Conservation (phyloP, 2,329 filamentous ascomycete species). For the Chaetomium sp. region DNA sequence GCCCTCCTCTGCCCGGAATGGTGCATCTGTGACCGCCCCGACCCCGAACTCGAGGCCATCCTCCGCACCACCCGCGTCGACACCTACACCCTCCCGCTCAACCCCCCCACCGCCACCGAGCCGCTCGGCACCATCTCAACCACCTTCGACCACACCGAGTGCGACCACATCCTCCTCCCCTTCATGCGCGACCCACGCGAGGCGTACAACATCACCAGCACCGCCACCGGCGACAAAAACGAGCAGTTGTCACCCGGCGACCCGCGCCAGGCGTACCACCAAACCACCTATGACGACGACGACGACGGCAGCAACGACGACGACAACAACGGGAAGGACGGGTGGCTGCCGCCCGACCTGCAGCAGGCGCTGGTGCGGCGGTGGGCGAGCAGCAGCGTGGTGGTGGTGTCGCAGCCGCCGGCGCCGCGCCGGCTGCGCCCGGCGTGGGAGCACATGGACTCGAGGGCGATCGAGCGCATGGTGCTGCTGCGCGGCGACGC, state of each 20-base stretch:
- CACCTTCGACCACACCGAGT: constrained; percentile 11
- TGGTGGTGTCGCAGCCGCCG: constrained; percentile 13
- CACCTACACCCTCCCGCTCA: constrained; percentile 18
- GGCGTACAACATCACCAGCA: not conserved
- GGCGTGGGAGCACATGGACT: not conserved
- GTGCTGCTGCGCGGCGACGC: constrained; percentile 6
- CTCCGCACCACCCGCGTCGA: constrained; percentile 21
- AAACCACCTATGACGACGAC: no score
- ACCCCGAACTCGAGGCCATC: constrained; percentile 6
- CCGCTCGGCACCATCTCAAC: not conserved
- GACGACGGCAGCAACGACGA: no score
- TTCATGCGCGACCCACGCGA: constrained; percentile 14
- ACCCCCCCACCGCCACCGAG: not conserved
- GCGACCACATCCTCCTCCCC: constrained; percentile 4
- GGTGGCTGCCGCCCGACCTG: not conserved
- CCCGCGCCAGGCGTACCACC: not conserved
- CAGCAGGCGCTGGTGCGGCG: constrained; percentile 13
- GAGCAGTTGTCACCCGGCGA: not conserved
- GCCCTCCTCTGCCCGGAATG: constrained; percentile 23
- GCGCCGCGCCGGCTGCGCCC: not conserved
- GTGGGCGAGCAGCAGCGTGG: constrained; percentile 6
- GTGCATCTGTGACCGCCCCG: constrained; percentile 14
- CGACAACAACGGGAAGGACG: no score
- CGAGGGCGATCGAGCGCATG: not conserved
- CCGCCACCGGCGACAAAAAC: no score